Evolutionary conservation across 139 green algal genomes (phyloP), one percentile per base, ranked within the genome.

Genomic region (Coelastrella sp.): DNA sequence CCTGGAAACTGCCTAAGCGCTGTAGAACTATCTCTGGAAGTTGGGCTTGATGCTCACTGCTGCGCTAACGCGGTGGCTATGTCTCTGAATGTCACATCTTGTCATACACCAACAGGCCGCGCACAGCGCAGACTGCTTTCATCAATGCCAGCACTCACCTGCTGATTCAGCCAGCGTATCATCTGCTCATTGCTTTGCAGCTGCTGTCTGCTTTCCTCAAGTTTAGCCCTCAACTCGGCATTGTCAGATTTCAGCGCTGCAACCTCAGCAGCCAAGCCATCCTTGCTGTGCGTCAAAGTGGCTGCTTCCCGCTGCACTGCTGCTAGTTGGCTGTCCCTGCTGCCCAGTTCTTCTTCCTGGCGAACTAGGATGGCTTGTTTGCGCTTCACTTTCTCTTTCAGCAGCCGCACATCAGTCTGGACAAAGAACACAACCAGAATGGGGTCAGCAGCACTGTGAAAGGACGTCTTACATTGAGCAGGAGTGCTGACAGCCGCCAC

Each of bases 131-230:
- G n/a, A n/a, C 7, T 78, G 73, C 73, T 54, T 10, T 10, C 73
- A 78, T 68, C 7, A 7, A 68, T 68, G 61, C 61, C 61, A 68
- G 7, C 10, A 10, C 61, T 68, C 78, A 96, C 92, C 94, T 98
- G 97, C 61, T 95, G 94, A 92, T 99, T 99, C 7, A 99, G 95
- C 97, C 97, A 99, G 1, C 95, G 90, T 47, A 99, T 98, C 96
- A 99, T 98, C 90, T 98, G 95, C 91, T 99, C 95, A 86, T 98
- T 98, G 92, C 93, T 95, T 87, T 96, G 87, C 90, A 98, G 92
- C 93, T 98, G 94, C 90, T 83, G 58, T 85, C 95, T 94, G 87
- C 92, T 94, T n/a, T 99, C 97, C 83, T 97, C 95, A 77, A 99
- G 91, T 92, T 98, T 98, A 7, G 73, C 82, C 17, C 90, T 89